Base-by-base conservation (phyloP, 148 eudicot species). In the Rhododendron henanense region DNA sequence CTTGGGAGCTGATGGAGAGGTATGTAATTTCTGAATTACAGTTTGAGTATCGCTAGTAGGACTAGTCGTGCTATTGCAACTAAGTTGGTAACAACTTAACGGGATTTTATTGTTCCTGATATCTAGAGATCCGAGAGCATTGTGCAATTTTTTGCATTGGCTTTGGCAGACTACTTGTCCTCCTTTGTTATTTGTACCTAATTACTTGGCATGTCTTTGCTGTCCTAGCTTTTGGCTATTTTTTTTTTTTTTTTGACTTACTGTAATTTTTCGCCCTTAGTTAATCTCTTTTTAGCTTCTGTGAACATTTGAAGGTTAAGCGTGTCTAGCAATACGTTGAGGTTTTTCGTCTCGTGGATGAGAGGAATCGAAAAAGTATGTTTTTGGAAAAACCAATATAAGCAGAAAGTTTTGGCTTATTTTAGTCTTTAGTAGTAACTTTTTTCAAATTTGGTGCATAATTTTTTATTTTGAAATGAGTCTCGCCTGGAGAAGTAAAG, bases 1-100 rank as follows among this genome's bases (percentile, higher is more conserved):
- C 87, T 87, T 95, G 81, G 96, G 99, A 83, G 87, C 92, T 87
- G 99, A 95, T 91, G 99, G 99, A 88, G 99, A 97, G 98, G 98
- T 97, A 92, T 77, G 48, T 41, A 47, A 25, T 71, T 63, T 59
- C 78, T 44, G 35, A 28, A 37, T 76, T 50, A 10, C 35, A n/a
- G 31, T 48, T 14, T n/a, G 39, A n/a, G 23, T 28, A 18, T 21
- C 8, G n/a, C 14, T 55, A 53, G 4, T 51, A 50, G 25, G 35
- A 53, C n/a, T 37, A 35, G 15, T 65, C 23, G 77, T 10, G 73
- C 51, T 79, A 14, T 25, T 87, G 23, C 14, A 18, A 25, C 5
- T 80, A 41, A 84, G 31, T 71, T 44, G 11, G 9, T 87, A 19
- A 45, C 47, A 13, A 15, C 39, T 31, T 5, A 71, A 13, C 6